Evolutionary conservation across 2,329 filamentous ascomycete genomes (phyloP), one percentile per base, ranked within the genome.

Genomic region (Colletotrichum lindemuthianum): DNA sequence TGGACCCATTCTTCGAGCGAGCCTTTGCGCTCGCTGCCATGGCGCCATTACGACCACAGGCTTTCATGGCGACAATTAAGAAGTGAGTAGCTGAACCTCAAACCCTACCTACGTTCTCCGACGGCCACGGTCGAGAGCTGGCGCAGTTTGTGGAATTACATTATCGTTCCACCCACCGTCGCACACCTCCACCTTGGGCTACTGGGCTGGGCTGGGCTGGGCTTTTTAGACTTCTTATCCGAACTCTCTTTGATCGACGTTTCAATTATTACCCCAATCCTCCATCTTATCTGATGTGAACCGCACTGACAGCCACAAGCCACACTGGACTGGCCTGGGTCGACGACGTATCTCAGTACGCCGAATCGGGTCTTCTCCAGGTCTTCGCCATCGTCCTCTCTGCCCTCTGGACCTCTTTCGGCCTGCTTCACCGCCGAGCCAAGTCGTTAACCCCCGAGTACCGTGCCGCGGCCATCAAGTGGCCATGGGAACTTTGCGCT

Each of bases 401-500:
- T 2, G 70, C 76, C 37, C 53, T 77, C 39, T 74, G 78, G 65
- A 66, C 79, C 43, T 67, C 73, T 36, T 71, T 73, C 55, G 72
- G 76, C 60, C 69, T 79, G 34, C 60, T 77, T 53, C 74, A 70
- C 45, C 71, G 75, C 55, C 72, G 74, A 34, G 66, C 70, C 43
- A 72, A 69, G 72, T 53, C 69, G 68, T 12, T 66, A 63, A 15
- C 70, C 70, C 49, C 57, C 59, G 75, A 71, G 60, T 70, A 67
- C 52, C 79, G 75, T 59, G 73, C 77, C 10, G 78, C 80, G 15
- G 72, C 74, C 41, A 75, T 84, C 48, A 74, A 73, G 53, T 78
- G 79, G 72, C 69, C 73, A 0, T 81, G 79, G 68, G 82, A 85
- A 64, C 63, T 83, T 48, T 69, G 72, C 48, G 78, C 79, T 16